Evolutionary conservation across 2,329 filamentous ascomycete genomes (phyloP), one percentile per base, ranked within the genome.

Genomic region (Teratosphaeria epicoccoides): DNA sequence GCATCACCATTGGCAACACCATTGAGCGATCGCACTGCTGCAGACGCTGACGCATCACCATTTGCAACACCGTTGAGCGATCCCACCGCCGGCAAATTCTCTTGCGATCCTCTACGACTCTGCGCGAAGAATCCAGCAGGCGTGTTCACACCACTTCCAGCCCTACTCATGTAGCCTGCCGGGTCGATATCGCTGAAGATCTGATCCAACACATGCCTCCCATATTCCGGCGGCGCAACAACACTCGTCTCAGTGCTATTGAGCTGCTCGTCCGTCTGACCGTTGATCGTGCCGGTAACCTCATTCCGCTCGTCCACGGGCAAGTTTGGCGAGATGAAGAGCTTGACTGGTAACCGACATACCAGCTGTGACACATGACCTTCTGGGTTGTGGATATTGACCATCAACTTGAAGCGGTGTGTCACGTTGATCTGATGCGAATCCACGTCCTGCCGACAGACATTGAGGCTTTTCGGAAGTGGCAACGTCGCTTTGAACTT

Each of bases 321-420:
- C 62, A 95, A 82, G 64, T 93, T 93, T 0, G 93, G 91, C 4
- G 93, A 98, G 59, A 97, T 96, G 71, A 95, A 96, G 37, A 98
- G 84, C 50, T 88, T 88, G 14, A 97, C 80, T 1, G 93, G 90
- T 26, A 97, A 80, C 43, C 89, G 93, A 46, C 91, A 91, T 49
- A 91, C 85, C 49, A 96, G 80, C 78, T 97, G 91, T 51, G 90
- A 96, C 51, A 90, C 79, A 65, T 97, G 93, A 0, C 90, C 91
- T 66, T 98, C 93, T 0, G 93, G 91, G 62, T 98, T 97, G 69
- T 89, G 85, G 37, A 98, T 79, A 46, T 91, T 88, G 54, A 97
- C 84, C 47, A 88, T 88, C 63, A 97, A 79, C 72, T 91, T 91
- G 59, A 97, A 78, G 71, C 95, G 95, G 70, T 98, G 93, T 51